Evolutionary conservation across 2,329 filamentous ascomycete species (phyloP), one percentile per base, ranked within the genome.

Genomic region (Fusarium burgessii): DNA sequence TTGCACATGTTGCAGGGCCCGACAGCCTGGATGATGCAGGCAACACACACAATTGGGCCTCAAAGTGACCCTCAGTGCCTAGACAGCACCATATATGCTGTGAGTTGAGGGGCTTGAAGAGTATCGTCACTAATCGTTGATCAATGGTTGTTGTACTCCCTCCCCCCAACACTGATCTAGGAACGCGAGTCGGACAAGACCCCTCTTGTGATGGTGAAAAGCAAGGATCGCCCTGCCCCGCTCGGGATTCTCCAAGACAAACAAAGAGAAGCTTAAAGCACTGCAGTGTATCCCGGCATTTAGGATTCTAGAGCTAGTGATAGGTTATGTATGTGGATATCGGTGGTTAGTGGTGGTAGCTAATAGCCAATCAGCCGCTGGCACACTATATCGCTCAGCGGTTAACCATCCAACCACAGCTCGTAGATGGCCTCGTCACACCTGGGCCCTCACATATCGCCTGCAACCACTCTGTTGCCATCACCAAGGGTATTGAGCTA

Each of bases 341-440:
- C 11, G 65, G 65, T 72, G 69, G 65, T 71, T 72, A 65, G 59
- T 43, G 61, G 56, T 70, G 56, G 70, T 12, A 52, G 38, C 52
- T 54, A 23, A 50, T 54, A 33, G 51, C 74, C 74, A 76, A 76
- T 76, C 73, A 75, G 20, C 33, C 57, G 7, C 62, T 55, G 33
- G 62, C 58, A 68, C 66, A 49, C 55, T 70, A 58, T 73, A 61
- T 67, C 40, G 65, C 75, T 77, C 70, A 78, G 81, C 81, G 81
- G 79, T 83, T 85, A 83, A 77, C 62, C 66, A 29, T 45, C 84
- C 84, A 86, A 86, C 82, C 82, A 84, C 74, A 74, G 56, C 46
- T 50, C 70, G 58, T 60, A 70, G 54, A 68, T 70, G 70, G 68
- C 58, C 64, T 71, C 58, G 58, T 72, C 70, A 72, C 70, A 72